Evolutionary conservation across 1,284 basidiomycete species (phyloP).

Genomic region (Phylloporus sp.): DNA sequence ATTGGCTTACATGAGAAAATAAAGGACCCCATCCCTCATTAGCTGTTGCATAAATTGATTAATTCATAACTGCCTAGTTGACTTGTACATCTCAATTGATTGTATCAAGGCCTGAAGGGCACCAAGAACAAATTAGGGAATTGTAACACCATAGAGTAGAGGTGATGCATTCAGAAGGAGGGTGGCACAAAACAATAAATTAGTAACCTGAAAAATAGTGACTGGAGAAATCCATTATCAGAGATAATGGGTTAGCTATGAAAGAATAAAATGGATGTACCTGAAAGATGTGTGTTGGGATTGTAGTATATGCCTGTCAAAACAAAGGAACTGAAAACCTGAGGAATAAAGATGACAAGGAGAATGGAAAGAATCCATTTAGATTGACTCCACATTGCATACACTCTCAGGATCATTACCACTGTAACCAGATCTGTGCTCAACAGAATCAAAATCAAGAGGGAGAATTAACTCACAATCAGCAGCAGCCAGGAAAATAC

Average conservation of each 20-base stretch:
- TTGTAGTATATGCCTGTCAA: neutral
- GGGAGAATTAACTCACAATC: neutral
- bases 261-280: neutral
- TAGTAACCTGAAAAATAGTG: neutral
- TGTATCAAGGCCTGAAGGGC: neutral
- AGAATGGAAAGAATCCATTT: neutral
- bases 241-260: neutral
- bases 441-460: neutral
- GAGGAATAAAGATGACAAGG: neutral
- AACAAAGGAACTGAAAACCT: neutral
- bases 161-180: neutral
- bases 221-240: neutral
- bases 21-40: neutral
- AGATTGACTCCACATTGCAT: conserved; percentile 7
- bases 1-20: neutral
- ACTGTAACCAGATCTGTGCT: neutral
- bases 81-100: neutral
- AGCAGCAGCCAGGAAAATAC: neutral
- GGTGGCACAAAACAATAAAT: neutral
- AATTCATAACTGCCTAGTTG: neutral
- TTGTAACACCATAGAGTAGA: neutral
- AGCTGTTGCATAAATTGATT: neutral
- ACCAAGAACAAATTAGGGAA: neutral
- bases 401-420: conserved; percentile 5
- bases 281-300: neutral